Percentiles rank a stretch among this genome's conserved stretches.
Evolutionary conservation across 2,329 filamentous ascomycete species (phyloP).

Genomic region (Fusarium tupiense): DNA sequence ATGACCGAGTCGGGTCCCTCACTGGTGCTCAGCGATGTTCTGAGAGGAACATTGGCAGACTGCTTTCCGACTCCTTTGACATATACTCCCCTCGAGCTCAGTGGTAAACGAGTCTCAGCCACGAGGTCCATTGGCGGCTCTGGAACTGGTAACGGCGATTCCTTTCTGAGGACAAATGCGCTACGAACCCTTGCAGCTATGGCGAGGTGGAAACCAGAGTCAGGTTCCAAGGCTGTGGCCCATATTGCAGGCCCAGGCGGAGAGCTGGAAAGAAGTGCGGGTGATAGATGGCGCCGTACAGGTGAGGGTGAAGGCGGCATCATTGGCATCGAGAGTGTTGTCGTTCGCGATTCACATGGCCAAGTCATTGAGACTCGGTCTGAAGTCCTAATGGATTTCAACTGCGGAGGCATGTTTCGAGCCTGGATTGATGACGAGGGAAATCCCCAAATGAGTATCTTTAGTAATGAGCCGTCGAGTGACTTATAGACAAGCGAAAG

Average conservation of each 20-base stretch:
- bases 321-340: slow-evolving; percentile 77
- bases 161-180: slow-evolving; percentile 79
- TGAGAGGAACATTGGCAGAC: slow-evolving; percentile 64
- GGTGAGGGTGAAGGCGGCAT: slow-evolving; percentile 87
- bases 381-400: slow-evolving; percentile 78
- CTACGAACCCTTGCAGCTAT: slow-evolving; percentile 78
- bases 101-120: slow-evolving; percentile 16
- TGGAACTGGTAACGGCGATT: slow-evolving; percentile 89
- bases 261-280: slow-evolving; percentile 79
- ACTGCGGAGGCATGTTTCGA: slow-evolving; percentile 88
- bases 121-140: slow-evolving; percentile 68
- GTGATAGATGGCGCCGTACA: slow-evolving; percentile 74
- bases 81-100: slow-evolving; percentile 48
- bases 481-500: slow-evolving; percentile 9
- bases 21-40: slow-evolving; percentile 44
- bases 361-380: slow-evolving; percentile 53
- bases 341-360: slow-evolving; percentile 57
- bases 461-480: slow-evolving; percentile 46
- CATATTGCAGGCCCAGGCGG: slow-evolving; percentile 76
- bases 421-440: slow-evolving; percentile 77
- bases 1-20: slow-evolving; percentile 18
- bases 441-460: slow-evolving; percentile 60
- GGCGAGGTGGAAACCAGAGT: slow-evolving; percentile 67
- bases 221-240: slow-evolving; percentile 67
- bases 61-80: slow-evolving; percentile 64